These are phyloP conservation scores for Diospyros kaki DNA, from an alignment of 148 eudicot species.

Conservation along the genomic window DNA sequence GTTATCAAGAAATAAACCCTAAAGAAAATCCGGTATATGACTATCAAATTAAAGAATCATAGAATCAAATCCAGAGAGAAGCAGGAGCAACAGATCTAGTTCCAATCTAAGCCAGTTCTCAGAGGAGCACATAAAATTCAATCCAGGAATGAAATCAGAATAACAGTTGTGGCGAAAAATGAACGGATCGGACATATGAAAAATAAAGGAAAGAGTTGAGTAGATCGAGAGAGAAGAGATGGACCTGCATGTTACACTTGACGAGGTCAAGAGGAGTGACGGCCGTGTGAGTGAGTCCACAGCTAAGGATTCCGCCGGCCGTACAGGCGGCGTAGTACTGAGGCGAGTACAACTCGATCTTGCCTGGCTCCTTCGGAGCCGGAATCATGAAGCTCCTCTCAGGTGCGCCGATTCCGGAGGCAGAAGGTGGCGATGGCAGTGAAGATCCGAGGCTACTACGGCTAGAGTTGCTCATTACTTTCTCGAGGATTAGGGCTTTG, in stretches of 20 bases:
- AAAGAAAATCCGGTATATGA: not conserved
- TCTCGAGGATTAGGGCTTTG: slow-evolving; percentile 1
- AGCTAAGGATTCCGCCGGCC: slow-evolving; percentile 56
- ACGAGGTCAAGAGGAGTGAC: slow-evolving; percentile 59
- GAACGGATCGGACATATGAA: not conserved
- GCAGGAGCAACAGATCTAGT: not conserved
- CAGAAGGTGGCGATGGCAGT: not conserved
- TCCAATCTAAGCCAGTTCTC: not conserved
- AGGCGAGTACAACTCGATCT: slow-evolving; percentile 58
- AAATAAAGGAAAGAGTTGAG: not conserved
- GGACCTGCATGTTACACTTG: slow-evolving; percentile 53
- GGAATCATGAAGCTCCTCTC: slow-evolving; percentile 26
- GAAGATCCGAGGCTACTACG: not conserved
- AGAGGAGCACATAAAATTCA: not conserved
- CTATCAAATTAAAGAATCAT: not conserved
- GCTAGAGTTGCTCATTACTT: not conserved
- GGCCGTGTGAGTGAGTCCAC: slow-evolving; percentile 50
- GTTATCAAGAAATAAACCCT: not conserved
- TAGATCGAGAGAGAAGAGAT: not conserved
- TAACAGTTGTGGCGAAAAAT: not conserved
- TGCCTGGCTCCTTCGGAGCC: slow-evolving; percentile 44
- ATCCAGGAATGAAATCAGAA: not conserved
- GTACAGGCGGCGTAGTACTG: slow-evolving; percentile 64
- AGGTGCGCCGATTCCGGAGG: not conserved
- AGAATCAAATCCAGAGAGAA: not conserved